Percentiles rank a stretch among this genome's conserved stretches.
Conservation (phyloP, 768 basidiomycete species). For the Kwoniella bestiolae region DNA sequence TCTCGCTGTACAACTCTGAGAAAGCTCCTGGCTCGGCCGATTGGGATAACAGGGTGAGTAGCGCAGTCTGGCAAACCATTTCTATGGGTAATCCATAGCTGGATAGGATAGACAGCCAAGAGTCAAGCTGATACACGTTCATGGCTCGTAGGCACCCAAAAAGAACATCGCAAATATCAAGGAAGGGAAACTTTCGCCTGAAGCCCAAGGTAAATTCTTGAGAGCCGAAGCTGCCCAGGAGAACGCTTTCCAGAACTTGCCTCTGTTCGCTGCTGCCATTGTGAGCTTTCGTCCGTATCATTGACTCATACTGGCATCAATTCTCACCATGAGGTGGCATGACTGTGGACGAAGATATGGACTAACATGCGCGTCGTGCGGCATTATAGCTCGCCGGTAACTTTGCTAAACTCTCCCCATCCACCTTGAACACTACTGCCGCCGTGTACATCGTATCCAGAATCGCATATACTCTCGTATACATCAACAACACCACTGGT, state of each 20-base stretch:
- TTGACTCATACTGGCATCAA: too few species aligned
- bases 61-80: too few species aligned
- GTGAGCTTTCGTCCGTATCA: conserved; percentile 30
- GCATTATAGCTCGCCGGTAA: conserved; percentile 46
- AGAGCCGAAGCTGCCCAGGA: conserved; percentile 48
- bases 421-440: conserved; percentile 40
- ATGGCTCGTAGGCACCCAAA: conserved; percentile 12
- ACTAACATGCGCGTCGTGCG: too few species aligned
- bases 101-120: too few species aligned
- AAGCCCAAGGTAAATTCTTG: conserved; percentile 24
- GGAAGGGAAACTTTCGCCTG: conserved; percentile 37
- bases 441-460: conserved; percentile 39
- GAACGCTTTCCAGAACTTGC: conserved; percentile 42
- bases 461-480: conserved; percentile 37
- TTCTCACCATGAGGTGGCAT: too few species aligned
- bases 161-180: conserved; percentile 28
- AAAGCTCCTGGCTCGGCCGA: conserved; percentile 27
- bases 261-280: conserved; percentile 41
- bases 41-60: conserved; percentile 41
- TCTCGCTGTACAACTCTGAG: conserved; percentile 36
- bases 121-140: too few species aligned
- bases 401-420: conserved; percentile 35
- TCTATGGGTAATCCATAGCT: too few species aligned
- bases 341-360: too few species aligned
- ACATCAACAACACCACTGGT: conserved; percentile 46